These are phyloP conservation scores for Fagus sylvatica DNA, from an alignment of 306 rosid species.

Conservation along the genomic window DNA sequence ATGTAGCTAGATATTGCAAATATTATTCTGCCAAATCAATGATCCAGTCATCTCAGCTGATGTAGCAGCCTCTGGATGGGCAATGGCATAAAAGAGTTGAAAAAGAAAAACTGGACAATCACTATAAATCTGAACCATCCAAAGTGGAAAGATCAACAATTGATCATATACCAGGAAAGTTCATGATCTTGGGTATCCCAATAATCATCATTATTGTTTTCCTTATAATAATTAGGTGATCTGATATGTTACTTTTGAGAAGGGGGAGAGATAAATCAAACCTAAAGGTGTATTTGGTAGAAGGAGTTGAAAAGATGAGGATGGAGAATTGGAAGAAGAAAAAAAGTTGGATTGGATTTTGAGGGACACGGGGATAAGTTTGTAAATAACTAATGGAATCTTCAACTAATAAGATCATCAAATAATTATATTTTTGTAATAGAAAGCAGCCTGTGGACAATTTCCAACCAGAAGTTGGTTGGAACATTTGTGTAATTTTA, in stretches of 20 bases:
- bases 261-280: not conserved
- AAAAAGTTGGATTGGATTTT: not conserved
- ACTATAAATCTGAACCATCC: not conserved
- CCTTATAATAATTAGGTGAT: not conserved
- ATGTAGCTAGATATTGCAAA: not conserved
- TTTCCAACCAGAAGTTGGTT: constrained; percentile 7
- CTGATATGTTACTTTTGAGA: not conserved
- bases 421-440: not conserved
- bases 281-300: not conserved
- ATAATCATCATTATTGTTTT: not conserved
- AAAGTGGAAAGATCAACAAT: not conserved
- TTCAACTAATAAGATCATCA: constrained; percentile 7
- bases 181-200: not conserved
- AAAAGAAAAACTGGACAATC: not conserved
- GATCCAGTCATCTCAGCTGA: constrained; percentile 2
- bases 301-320: not conserved
- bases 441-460: constrained; percentile 5
- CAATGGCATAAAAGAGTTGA: not conserved
- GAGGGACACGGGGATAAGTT: not conserved
- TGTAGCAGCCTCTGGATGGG: not conserved
- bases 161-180: not conserved
- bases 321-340: not conserved
- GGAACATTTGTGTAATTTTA: constrained; percentile 9
- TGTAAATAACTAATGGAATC: not conserved
- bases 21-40: not conserved